Base-by-base conservation (phyloP, 2,329 filamentous ascomycete species). In the Talaromyces amestolkiae region DNA sequence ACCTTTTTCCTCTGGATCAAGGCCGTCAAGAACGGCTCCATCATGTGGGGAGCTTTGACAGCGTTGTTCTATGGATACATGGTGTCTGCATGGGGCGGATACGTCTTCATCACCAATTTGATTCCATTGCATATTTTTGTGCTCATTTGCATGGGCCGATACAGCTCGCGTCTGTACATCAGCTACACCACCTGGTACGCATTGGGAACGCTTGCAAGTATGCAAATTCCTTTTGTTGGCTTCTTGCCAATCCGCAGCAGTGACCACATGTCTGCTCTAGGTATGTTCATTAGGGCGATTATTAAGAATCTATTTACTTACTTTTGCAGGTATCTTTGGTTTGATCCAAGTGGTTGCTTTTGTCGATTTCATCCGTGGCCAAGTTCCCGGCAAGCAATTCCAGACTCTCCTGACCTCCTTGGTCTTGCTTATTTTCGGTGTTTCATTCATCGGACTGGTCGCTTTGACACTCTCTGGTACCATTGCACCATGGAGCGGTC, bases 1-100 rank as follows among this genome's bases (percentile, higher is more conserved):
- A 99, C 95, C 77, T 99, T 99, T 81, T 99, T 89, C 81, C 87
- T 99, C 62, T 99, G 95, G 95, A 97, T 99, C 82, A 98, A 98
- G 86, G 92, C 95, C 22, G 86, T 99, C 71, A 99, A 99, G 84
- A 87, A 93, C 66, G 95, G 95, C 31, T 98, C 95, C 60, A 93
- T 96, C 78, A 91, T 97, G 80, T 99, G 94, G 94, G 94, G 93
- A 72, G 93, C 92, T 43, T 84, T 97, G 68, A 95, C 93, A 72
- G 95, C 95, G 51, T 85, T 99, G 64, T 98, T 96, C 82, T 99
- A 99, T 80, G 95, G 95, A 75, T 99, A 99, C 87, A 99, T 99
- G 95, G 95, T 99, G 69, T 95, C 94, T 58, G 96, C 96, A 19
- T 99, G 95, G 95, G 95, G 95, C 85, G 95, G 95, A 76, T 99